A percentile compares a stretch with the other conserved stretches of the same genome.
Conservation (phyloP, 148 eudicot species). For the Rhododendron mucronatum region DNA sequence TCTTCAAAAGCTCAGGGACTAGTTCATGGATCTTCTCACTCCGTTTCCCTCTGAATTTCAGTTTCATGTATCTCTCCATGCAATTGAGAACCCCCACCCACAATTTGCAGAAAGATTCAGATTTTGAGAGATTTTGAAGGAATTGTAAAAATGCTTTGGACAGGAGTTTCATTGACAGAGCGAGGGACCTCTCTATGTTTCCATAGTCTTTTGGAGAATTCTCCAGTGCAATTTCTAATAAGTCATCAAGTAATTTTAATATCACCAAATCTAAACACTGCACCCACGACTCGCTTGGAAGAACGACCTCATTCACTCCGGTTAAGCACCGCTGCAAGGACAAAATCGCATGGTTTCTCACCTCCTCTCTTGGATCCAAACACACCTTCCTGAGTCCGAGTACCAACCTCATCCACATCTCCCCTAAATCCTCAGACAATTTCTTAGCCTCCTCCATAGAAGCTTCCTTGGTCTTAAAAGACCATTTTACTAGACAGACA, state of each 20-base stretch:
- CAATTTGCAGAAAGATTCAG: slow-evolving; percentile 58
- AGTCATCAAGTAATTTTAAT: slow-evolving; percentile 68
- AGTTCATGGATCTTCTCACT: slow-evolving; percentile 78
- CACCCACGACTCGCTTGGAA: slow-evolving; percentile 53
- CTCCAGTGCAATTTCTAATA: slow-evolving; percentile 60
- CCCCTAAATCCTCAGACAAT: slow-evolving; percentile 66
- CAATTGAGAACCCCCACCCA: slow-evolving; percentile 70
- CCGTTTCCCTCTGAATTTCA: slow-evolving; percentile 56
- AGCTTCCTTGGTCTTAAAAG: slow-evolving; percentile 43
- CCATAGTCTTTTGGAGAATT: slow-evolving; percentile 65
- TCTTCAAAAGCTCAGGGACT: slow-evolving; percentile 60
- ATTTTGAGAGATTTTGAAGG: slow-evolving; percentile 49
- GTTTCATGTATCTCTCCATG: slow-evolving; percentile 70
- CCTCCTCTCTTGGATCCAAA: slow-evolving; percentile 76
- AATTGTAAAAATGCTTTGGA: slow-evolving; percentile 52
- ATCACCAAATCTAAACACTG: slow-evolving; percentile 75
- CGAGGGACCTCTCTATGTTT: slow-evolving; percentile 71
- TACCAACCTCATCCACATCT: slow-evolving; percentile 83
- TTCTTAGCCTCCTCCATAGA: slow-evolving; percentile 48
- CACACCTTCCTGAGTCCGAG: slow-evolving; percentile 79
- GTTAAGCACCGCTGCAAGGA: slow-evolving; percentile 57
- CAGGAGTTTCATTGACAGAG: slow-evolving; percentile 53
- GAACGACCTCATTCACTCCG: slow-evolving; percentile 40
- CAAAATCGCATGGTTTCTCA: slow-evolving; percentile 62
- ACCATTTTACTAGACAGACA: slow-evolving; percentile 53